Evolutionary conservation across 352 stramenopile species (phyloP).

Genomic region (Pythium sp.): DNA sequence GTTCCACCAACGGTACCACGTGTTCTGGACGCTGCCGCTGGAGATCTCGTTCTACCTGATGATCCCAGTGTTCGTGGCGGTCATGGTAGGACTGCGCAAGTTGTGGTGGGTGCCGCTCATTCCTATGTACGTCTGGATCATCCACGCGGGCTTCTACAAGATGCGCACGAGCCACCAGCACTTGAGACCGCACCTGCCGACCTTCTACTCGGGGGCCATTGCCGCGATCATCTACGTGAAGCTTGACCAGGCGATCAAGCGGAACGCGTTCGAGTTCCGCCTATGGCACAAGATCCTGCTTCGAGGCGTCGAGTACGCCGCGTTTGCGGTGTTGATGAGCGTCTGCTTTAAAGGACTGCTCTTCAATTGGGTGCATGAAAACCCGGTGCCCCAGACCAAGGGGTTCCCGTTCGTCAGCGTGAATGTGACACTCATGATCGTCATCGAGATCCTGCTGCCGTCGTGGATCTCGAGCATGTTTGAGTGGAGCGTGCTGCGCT

Average conservation of each 20-base stretch:
- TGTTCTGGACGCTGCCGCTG: constrained; percentile 53
- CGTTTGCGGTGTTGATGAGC: constrained; percentile 30
- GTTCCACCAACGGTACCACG: constrained; percentile 25
- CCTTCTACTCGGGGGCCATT: constrained; percentile 37
- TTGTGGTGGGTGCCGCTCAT: constrained; percentile 24
- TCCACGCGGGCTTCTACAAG: constrained; percentile 17
- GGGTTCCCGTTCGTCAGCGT: constrained; percentile 26
- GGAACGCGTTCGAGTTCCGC: constrained; percentile 22
- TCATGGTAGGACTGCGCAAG: neutral
- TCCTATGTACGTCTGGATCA: constrained; percentile 11
- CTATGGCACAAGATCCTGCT: constrained; percentile 16
- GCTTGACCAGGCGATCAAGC: constrained; percentile 20
- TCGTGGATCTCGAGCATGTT: constrained; percentile 10
- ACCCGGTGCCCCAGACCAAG: constrained; percentile 8
- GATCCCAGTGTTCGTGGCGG: constrained; percentile 28
- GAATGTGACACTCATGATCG: constrained; percentile 16
- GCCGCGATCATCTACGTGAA: constrained; percentile 31
- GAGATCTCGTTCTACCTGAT: constrained; percentile 44
- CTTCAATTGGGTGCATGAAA: constrained; percentile 18
- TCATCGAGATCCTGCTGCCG: constrained; percentile 11
- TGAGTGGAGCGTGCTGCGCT: constrained; percentile 21
- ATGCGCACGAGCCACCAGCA: constrained; percentile 27
- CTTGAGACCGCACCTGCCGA: constrained; percentile 28
- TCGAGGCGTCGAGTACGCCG: constrained; percentile 12
- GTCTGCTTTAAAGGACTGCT: constrained; percentile 26